phyloP scores from a whole-genome alignment of 371 early-diverging fungal species.

The Mucor irregularis region DNA sequence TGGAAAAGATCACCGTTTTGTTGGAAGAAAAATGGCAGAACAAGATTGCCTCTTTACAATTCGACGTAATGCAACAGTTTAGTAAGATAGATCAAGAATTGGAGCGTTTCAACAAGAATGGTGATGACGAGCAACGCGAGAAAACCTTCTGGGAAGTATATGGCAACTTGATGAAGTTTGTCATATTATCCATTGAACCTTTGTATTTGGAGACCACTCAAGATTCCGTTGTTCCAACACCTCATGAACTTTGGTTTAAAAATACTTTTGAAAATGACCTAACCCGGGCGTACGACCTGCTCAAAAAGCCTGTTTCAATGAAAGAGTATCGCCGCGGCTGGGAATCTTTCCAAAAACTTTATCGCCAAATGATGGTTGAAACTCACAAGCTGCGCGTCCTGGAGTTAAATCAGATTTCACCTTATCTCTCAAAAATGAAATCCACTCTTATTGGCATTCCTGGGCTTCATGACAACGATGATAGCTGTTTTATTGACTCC shows the following conservation, averaged over 20 bases:
- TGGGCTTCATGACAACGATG: conserved; percentile 35
- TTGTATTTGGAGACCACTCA: conserved; percentile 42
- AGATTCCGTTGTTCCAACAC: conserved; percentile 39
- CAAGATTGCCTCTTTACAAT: conserved; percentile 64
- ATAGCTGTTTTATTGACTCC: conserved; percentile 47
- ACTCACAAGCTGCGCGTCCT: conserved; percentile 59
- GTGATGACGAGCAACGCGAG: conserved; percentile 37
- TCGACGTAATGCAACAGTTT: conserved; percentile 58
- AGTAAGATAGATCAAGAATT: conserved; percentile 59
- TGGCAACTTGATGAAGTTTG: conserved; percentile 58
- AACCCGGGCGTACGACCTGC: conserved; percentile 40
- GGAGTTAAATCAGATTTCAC: conserved; percentile 62
- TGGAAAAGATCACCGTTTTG: conserved; percentile 75
- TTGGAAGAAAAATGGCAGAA: conserved; percentile 85
- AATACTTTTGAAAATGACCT: conserved; percentile 58
- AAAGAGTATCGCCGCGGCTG: conserved; percentile 58
- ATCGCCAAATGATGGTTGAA: conserved; percentile 58
- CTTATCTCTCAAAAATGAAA: conserved; percentile 55
- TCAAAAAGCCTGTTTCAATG: conserved; percentile 56
- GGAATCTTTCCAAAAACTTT: conserved; percentile 56
- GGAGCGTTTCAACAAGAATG: conserved; percentile 30
- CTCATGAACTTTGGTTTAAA: conserved; percentile 72
- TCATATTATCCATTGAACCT: conserved; percentile 58
- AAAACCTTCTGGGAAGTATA: conserved; percentile 57
- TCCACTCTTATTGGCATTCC: conserved; percentile 69